A percentile compares a stretch with the other conserved stretches of the same genome.
phyloP scores from a whole-genome alignment of 1,284 basidiomycete species.

The Pseudozyma thailandica region DNA sequence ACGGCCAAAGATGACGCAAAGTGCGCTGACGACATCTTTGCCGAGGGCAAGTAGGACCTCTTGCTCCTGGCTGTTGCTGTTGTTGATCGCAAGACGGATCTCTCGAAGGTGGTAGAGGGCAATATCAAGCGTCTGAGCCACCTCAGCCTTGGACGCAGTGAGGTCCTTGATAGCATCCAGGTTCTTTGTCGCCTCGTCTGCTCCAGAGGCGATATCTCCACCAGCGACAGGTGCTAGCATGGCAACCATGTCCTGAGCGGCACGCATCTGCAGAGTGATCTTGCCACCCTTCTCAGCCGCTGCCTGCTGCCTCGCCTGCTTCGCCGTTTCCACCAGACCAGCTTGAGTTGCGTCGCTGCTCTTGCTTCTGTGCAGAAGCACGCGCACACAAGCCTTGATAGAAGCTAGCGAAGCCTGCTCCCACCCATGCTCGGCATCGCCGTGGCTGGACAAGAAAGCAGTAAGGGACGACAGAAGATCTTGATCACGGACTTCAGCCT shows the following conservation, averaged over 20 bases:
- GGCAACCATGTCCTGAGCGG: constrained; percentile 15
- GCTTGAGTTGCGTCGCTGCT: not conserved
- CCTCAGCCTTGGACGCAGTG: not conserved
- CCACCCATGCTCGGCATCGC: constrained; percentile 3
- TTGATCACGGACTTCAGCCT: constrained; percentile 9
- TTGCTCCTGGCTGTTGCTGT: not conserved
- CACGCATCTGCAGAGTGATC: constrained; percentile 29
- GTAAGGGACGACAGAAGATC: constrained; percentile 11
- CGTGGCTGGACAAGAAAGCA: constrained; percentile 3
- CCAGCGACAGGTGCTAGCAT: not conserved
- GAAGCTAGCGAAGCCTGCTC: constrained; percentile 24
- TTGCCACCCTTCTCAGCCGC: constrained; percentile 1
- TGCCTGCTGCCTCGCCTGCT: constrained; percentile 9
- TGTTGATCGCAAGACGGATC: constrained; percentile 5
- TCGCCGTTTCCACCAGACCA: constrained; percentile 7
- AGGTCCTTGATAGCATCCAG: constrained; percentile 12
- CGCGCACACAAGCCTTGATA: constrained; percentile 6
- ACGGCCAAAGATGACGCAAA: constrained; percentile 10
- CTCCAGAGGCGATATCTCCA: no score
- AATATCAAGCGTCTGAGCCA: constrained; percentile 15
- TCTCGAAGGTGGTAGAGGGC: constrained; percentile 34
- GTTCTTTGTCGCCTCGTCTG: not conserved
- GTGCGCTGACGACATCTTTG: constrained; percentile 3
- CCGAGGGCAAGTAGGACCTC: constrained; percentile 1
- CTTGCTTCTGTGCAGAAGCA: constrained; percentile 14